Evolutionary conservation across 2,329 filamentous ascomycete genomes (phyloP).

Genomic region (Cytospora piceicola): DNA sequence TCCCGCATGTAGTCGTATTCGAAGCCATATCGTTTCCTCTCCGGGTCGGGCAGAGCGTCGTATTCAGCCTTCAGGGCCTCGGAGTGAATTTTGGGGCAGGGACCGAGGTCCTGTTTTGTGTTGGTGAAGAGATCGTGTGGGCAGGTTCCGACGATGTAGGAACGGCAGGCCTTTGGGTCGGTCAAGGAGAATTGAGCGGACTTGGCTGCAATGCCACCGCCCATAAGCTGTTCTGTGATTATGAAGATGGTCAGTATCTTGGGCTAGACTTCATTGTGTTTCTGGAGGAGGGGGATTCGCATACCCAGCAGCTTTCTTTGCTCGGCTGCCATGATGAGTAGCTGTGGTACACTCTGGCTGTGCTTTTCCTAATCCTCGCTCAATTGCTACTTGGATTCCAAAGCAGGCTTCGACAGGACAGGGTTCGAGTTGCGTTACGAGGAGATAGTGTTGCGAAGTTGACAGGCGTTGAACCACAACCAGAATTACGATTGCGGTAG

Average conservation of each 20-base stretch:
- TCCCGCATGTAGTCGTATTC: slow-evolving; percentile 97
- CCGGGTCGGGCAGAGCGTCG: slow-evolving; percentile 69
- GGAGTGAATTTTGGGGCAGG: slow-evolving; percentile 85
- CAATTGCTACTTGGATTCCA: neutral
- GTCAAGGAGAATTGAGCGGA: slow-evolving; percentile 83
- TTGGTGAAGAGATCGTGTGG: slow-evolving; percentile 99
- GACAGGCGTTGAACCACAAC: neutral
- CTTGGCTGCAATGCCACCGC: slow-evolving; percentile 72
- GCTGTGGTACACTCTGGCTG: slow-evolving; percentile 5
- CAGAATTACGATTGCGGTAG: neutral
- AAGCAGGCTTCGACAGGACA: neutral
- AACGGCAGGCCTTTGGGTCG: slow-evolving; percentile 92
- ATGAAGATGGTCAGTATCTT: slow-evolving; percentile 17
- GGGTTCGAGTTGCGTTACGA: neutral
- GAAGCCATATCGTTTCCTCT: slow-evolving; percentile 82
- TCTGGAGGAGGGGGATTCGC: slow-evolving; percentile 33
- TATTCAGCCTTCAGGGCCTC: slow-evolving; percentile 90
- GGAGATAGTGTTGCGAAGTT: neutral
- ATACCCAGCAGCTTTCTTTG: slow-evolving; percentile 90
- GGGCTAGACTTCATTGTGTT: slow-evolving; percentile 9
- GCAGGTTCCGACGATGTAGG: slow-evolving; percentile 90
- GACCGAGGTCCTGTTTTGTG: slow-evolving; percentile 95
- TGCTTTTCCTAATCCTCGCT: neutral
- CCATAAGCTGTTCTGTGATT: slow-evolving; percentile 97
- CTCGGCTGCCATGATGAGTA: slow-evolving; percentile 81